phyloP scores from a whole-genome alignment of 2,329 filamentous ascomycete genomes.

The Diplocarpon rosae region DNA sequence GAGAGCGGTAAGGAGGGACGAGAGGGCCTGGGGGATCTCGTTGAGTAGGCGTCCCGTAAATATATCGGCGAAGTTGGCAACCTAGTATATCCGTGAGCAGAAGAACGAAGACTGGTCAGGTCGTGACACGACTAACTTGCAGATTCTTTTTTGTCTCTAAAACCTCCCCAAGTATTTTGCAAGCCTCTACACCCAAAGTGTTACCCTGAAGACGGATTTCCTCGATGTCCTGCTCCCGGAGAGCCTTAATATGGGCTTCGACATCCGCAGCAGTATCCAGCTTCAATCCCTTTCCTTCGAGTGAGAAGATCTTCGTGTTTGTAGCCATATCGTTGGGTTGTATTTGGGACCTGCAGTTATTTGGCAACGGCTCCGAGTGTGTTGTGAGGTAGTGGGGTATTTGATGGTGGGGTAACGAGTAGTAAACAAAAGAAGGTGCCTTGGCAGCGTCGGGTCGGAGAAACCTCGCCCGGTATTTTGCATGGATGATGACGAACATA shows the following conservation, averaged over 20 bases:
- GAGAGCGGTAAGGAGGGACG: conserved; percentile 73
- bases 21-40: conserved; percentile 87
- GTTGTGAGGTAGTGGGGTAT: not conserved
- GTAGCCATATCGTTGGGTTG: conserved; percentile 36
- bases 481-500: no score
- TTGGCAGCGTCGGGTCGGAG: no score
- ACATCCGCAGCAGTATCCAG: conserved; percentile 82
- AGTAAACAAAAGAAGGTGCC: no score
- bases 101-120: no score
- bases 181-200: conserved; percentile 82
- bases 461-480: no score
- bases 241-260: conserved; percentile 67
- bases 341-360: conserved; percentile 1
- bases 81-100: conserved; percentile 30
- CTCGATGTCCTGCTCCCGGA: conserved; percentile 63
- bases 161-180: conserved; percentile 72
- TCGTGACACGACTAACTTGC: conserved; percentile 40
- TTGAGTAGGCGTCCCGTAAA: conserved; percentile 89
- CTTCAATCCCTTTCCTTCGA: conserved; percentile 87
- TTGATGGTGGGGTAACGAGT: no score
- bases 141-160: conserved; percentile 76
- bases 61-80: conserved; percentile 90
- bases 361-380: not conserved
- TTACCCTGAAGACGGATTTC: conserved; percentile 84
- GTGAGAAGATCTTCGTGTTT: conserved; percentile 63